These are phyloP conservation scores for Fraxinus latifolia DNA, from an alignment of 305 asterid genomes.

Conservation along the genomic window DNA sequence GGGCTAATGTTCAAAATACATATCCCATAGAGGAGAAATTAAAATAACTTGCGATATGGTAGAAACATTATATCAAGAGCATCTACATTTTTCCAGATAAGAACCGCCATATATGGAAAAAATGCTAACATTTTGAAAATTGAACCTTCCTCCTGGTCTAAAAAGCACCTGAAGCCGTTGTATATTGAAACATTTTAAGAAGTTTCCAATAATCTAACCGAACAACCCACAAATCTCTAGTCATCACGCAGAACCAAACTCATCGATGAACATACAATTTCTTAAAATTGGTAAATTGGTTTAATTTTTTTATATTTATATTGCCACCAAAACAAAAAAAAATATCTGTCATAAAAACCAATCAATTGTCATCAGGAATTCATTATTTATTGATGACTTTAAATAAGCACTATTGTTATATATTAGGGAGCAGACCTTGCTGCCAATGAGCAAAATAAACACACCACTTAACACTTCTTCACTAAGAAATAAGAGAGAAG, in stretches of 20 bases:
- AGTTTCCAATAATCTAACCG: background rate
- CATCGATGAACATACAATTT: background rate
- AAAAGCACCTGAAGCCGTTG: conserved; percentile 11
- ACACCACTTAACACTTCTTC: background rate
- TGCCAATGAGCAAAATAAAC: background rate
- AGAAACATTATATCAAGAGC: background rate
- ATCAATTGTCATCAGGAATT: background rate
- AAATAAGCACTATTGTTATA: background rate
- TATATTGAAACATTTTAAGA: background rate
- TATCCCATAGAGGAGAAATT: conserved; percentile 15
- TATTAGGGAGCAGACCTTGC: background rate
- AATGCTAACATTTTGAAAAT: background rate
- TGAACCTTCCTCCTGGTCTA: conserved; percentile 11
- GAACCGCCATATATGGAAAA: conserved; percentile 4
- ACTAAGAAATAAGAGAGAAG: background rate
- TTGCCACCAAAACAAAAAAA: background rate
- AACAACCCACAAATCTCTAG: conserved; percentile 12
- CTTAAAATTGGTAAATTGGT: conserved; percentile 7
- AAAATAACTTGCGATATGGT: background rate
- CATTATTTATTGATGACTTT: background rate
- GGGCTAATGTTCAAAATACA: conserved; percentile 9
- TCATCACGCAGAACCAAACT: conserved; percentile 5
- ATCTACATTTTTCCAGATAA: conserved; percentile 4
- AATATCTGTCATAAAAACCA: background rate
- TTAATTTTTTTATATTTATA: background rate